phyloP scores from a whole-genome alignment of 2,329 filamentous ascomycete species.

The Paraphaeosphaeria minitans region DNA sequence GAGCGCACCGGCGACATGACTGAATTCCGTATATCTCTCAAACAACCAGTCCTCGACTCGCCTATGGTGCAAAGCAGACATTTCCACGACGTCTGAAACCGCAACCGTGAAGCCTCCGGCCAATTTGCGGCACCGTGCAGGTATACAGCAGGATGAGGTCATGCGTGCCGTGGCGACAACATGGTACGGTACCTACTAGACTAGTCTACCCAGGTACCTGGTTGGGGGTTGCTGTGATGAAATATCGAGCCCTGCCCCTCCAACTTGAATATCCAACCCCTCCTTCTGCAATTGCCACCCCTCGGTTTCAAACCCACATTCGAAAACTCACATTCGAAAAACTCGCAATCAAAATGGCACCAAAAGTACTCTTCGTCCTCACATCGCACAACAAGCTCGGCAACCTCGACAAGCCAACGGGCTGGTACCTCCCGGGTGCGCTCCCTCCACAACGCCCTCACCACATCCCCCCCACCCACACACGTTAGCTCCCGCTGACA shows the following conservation, averaged over 20 bases:
- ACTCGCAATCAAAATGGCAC: constrained; percentile 28
- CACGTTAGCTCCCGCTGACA: neutral
- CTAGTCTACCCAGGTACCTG: too few species aligned
- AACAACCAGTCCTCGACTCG: constrained; percentile 28
- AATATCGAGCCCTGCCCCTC: neutral
- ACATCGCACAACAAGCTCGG: constrained; percentile 63
- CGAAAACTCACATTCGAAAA: neutral
- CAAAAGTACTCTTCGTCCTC: constrained; percentile 72
- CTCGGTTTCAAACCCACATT: neutral
- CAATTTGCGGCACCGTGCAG: neutral
- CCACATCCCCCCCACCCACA: neutral
- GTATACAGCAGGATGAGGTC: neutral
- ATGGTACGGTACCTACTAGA: too few species aligned
- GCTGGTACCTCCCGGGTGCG: constrained; percentile 65
- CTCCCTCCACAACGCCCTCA: too few species aligned
- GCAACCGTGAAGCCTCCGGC: neutral
- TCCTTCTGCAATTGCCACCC: neutral
- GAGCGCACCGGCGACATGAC: constrained; percentile 38
- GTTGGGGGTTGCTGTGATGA: neutral
- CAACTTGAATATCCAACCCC: neutral
- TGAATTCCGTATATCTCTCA: constrained; percentile 27
- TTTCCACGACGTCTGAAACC: neutral
- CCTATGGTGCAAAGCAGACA: constrained; percentile 12
- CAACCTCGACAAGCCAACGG: constrained; percentile 59
- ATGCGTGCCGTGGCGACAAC: neutral